Conservation (phyloP, 768 basidiomycete species). For the Agaricus sinodeliciosus region DNA sequence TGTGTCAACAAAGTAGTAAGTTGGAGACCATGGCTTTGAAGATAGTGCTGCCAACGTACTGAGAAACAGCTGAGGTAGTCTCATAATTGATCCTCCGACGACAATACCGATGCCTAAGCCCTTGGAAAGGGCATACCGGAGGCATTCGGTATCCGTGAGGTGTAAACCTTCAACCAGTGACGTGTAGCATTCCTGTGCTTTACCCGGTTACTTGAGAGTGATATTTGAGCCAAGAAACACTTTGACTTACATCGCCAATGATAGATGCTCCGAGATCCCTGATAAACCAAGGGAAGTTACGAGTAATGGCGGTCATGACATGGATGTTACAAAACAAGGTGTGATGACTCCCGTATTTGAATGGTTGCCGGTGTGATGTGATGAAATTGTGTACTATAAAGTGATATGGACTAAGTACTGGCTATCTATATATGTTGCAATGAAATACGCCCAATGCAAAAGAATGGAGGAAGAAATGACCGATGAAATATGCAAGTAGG, state of each 20-base stretch:
- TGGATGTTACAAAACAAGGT: background rate
- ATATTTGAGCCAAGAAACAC: background rate
- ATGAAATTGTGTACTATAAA: background rate
- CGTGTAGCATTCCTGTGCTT: constrained; percentile 75
- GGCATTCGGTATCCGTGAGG: constrained; percentile 69
- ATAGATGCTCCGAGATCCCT: constrained; percentile 76
- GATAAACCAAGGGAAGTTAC: constrained; percentile 81
- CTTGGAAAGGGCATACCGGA: constrained; percentile 89
- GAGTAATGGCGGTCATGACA: constrained; percentile 71
- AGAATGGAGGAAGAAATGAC: background rate
- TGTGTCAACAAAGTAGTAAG: constrained; percentile 20
- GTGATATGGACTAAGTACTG: background rate
- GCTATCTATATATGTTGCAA: background rate
- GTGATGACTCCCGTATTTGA: background rate
- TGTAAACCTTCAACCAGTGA: constrained; percentile 84
- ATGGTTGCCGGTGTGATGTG: background rate
- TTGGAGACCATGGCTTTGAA: too few species aligned
- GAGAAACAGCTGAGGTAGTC: constrained; percentile 83
- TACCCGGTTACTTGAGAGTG: background rate
- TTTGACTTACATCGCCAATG: constrained; percentile 62
- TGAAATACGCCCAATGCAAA: background rate
- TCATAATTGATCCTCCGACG: constrained; percentile 88
- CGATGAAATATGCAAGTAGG: background rate
- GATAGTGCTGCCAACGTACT: constrained; percentile 40
- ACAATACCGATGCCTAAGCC: constrained; percentile 90